Base-by-base conservation (phyloP, 2,329 filamentous ascomycete species). In the Ophiostoma triangulosporum region DNA sequence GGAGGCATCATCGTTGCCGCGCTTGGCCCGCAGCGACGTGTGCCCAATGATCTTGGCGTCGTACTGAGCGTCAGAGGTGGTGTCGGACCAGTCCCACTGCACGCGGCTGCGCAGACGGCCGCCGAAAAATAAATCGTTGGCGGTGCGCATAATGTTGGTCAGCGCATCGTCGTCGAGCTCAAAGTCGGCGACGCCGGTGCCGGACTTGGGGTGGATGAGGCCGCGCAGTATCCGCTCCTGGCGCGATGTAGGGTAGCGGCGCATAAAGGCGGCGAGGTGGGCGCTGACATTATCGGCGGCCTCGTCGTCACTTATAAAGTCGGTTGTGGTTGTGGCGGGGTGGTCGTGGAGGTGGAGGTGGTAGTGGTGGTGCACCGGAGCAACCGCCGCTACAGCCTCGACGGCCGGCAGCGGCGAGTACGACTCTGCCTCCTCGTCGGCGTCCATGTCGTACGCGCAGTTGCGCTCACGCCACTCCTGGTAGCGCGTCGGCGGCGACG, bases 121-220 rank as follows among this genome's bases (percentile, higher is more conserved):
- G 52, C 69, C 68, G 64, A 84, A 84, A 66, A 84, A 83, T 43
- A 83, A 70, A 52, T 78, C 74, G 64, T 84, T 81, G 43, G 75
- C 75, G 8, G 79, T 74, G 11, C 72, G 74, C 62, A 83, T 78
- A 58, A 83, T 80, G 61, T 72, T 73, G 48, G 72, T 69, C 2
- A 83, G 69, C 4, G 77, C 76, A 14, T 72, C 68, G 59, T 81
- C 73, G 65, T 82, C 78, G 31, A 83, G 71, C 1, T 69, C 67
- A 50, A 79, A 77, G 36, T 74, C 70, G 20, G 69, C 68, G 5
- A 68, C 65, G 35, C 74, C 70, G n/a, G 69, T 68, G 5, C 68
- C 65, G 6, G 68, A 67, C 54, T 72, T 73, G 5, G 73, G 76
- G 51, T 69, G 72, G 61, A 83, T 79, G 50, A 83, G 71, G 26